These are phyloP conservation scores for Rhododendron vialii DNA, from an alignment of 148 eudicot genomes.

Conservation along the genomic window DNA sequence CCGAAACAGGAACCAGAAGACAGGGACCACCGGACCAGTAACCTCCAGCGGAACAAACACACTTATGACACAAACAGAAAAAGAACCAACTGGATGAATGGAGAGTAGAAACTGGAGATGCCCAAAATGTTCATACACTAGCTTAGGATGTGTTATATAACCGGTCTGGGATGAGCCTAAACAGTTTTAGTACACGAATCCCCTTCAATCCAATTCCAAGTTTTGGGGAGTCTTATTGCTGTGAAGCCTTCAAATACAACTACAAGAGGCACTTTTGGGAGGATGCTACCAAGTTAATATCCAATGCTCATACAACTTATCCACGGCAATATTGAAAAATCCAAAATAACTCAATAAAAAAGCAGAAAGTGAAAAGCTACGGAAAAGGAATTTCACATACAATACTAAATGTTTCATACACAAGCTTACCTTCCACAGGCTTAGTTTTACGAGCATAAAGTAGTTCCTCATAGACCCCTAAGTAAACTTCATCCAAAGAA, in stretches of 20 bases:
- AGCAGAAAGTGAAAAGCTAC: background rate
- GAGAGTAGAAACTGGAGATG: background rate
- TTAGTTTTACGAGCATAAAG: constrained; percentile 85
- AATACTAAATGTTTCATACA: background rate
- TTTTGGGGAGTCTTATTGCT: background rate
- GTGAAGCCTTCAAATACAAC: background rate
- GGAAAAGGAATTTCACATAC: background rate
- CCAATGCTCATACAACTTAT: background rate
- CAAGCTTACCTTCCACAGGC: constrained; percentile 67
- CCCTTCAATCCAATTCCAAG: background rate
- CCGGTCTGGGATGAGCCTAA: background rate
- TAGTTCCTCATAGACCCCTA: constrained; percentile 75
- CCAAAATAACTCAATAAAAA: background rate
- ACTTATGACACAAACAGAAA: background rate
- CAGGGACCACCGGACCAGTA: background rate
- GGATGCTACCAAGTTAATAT: background rate
- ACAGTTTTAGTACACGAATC: background rate
- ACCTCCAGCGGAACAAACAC: background rate
- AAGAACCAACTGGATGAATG: background rate
- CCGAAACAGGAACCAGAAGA: background rate
- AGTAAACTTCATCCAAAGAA: constrained; percentile 74
- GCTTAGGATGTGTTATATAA: background rate
- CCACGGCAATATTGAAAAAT: background rate
- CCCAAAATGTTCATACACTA: background rate
- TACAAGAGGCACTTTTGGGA: background rate